Evolutionary conservation across 2,329 filamentous ascomycete genomes (phyloP).

Genomic region (Acephala macrosclerotiorum): DNA sequence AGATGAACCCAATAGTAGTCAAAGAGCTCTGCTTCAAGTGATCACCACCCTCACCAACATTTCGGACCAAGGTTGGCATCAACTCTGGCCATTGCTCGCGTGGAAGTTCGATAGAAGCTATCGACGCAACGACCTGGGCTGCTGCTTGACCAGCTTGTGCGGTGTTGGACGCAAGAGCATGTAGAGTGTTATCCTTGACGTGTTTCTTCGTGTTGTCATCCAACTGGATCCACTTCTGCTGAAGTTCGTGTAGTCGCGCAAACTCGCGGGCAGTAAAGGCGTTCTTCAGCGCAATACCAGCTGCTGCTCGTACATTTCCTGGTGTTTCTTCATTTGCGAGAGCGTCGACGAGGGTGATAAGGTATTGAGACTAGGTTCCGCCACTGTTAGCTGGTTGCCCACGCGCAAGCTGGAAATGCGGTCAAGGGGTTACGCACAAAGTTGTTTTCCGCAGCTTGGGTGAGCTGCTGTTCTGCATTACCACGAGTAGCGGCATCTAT

Average conservation of each 20-base stretch:
- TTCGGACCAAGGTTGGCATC: slow-evolving; percentile 88
- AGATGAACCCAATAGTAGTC: slow-evolving; percentile 97
- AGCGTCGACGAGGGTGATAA: slow-evolving; percentile 90
- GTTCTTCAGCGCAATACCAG: slow-evolving; percentile 97
- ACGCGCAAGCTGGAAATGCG: slow-evolving; percentile 35
- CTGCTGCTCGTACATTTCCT: slow-evolving; percentile 87
- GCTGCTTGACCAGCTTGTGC: slow-evolving; percentile 85
- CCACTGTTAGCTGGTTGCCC: slow-evolving; percentile 32
- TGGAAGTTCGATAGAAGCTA: slow-evolving; percentile 93
- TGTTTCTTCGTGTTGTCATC: slow-evolving; percentile 82
- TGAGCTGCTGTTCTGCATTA: slow-evolving; percentile 92
- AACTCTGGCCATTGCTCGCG: slow-evolving; percentile 93
- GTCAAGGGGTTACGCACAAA: slow-evolving; percentile 72
- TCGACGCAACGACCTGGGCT: slow-evolving; percentile 93
- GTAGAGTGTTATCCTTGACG: slow-evolving; percentile 89
- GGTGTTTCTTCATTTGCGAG: slow-evolving; percentile 89
- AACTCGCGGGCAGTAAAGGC: slow-evolving; percentile 95
- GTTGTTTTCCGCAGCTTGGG: slow-evolving; percentile 90
- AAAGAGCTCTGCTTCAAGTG: slow-evolving; percentile 94
- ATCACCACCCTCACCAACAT: slow-evolving; percentile 85
- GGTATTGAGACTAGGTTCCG: slow-evolving; percentile 78
- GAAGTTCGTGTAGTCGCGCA: slow-evolving; percentile 84
- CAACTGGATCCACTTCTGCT: slow-evolving; percentile 91
- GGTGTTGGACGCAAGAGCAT: slow-evolving; percentile 83
- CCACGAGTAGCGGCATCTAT: slow-evolving; percentile 89